These are phyloP conservation scores for Leccinum subspadiceum DNA, from an alignment of 1,284 basidiomycete species.

Conservation along the genomic window DNA sequence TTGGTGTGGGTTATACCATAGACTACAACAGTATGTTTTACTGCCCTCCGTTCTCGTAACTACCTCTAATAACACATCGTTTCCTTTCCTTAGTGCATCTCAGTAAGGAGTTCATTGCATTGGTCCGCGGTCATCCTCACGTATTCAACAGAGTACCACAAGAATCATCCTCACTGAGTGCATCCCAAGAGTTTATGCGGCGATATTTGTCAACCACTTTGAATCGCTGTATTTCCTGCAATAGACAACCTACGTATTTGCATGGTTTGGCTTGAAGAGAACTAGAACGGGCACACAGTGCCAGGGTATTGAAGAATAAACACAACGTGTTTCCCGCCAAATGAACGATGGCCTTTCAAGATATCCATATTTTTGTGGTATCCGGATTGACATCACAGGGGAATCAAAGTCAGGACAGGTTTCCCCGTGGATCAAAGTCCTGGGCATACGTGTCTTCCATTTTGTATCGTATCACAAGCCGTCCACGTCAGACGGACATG, in stretches of 20 bases:
- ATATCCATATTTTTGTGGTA: neutral
- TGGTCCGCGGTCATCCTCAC: conserved; percentile 24
- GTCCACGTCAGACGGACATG: neutral
- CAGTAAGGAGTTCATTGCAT: conserved; percentile 49
- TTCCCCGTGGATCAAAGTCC: neutral
- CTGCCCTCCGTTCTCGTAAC: conserved; percentile 1
- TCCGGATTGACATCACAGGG: conserved; percentile 3
- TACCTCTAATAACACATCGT: conserved; percentile 4
- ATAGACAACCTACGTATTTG: conserved; percentile 21
- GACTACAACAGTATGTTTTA: conserved; percentile 84
- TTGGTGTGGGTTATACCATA: conserved; percentile 84
- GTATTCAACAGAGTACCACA: conserved; percentile 70
- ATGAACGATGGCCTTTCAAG: neutral
- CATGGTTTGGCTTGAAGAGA: neutral
- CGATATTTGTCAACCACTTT: conserved; percentile 11
- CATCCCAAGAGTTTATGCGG: neutral
- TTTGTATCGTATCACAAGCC: neutral
- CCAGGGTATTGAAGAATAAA: neutral
- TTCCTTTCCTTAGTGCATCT: conserved; percentile 59
- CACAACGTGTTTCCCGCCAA: neutral
- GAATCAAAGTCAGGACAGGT: neutral
- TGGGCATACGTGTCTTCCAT: neutral
- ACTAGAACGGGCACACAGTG: neutral
- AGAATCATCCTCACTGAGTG: conserved; percentile 75
- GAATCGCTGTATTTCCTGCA: conserved; percentile 20